A percentile compares a stretch with the other conserved stretches of the same genome.
Evolutionary conservation across 2,329 filamentous ascomycete species (phyloP).

Genomic region (Macrophomina phaseolina): DNA sequence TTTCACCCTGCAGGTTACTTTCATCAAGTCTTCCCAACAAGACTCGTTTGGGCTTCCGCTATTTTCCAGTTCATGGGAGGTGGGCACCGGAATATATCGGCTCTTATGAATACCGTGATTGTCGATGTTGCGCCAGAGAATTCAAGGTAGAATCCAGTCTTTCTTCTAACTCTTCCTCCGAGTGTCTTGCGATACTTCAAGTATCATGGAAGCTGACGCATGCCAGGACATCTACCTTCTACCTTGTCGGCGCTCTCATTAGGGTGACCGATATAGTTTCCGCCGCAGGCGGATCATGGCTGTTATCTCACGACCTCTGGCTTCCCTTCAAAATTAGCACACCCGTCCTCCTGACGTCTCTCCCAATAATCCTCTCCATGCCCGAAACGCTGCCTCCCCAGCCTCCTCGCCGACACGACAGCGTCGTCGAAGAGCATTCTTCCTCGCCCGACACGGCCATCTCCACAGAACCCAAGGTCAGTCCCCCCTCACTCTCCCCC

Average conservation of each 20-base stretch:
- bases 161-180: not conserved
- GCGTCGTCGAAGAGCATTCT: not conserved
- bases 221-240: constrained; percentile 11
- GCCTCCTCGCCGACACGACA: not conserved
- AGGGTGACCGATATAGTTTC: constrained; percentile 22
- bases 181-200: no score
- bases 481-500: not conserved
- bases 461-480: not conserved
- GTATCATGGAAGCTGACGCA: no score
- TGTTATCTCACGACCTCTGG: constrained; percentile 15
- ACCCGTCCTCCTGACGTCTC: constrained; percentile 6
- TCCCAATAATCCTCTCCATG: constrained; percentile 8
- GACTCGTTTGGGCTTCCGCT: constrained; percentile 19
- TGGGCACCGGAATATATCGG: constrained; percentile 16
- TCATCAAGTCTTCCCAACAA: constrained; percentile 9
- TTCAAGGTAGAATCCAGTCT: not conserved
- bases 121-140: constrained; percentile 22
- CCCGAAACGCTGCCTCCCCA: constrained; percentile 1
- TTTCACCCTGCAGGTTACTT: not conserved
- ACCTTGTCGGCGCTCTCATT: constrained; percentile 18
- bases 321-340: constrained; percentile 24
- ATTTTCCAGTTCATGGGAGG: constrained; percentile 25
- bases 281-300: not conserved
- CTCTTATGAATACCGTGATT: constrained; percentile 24
- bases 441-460: not conserved